Base-by-base conservation (phyloP, 768 basidiomycete species). In the Suillus subalutaceus region DNA sequence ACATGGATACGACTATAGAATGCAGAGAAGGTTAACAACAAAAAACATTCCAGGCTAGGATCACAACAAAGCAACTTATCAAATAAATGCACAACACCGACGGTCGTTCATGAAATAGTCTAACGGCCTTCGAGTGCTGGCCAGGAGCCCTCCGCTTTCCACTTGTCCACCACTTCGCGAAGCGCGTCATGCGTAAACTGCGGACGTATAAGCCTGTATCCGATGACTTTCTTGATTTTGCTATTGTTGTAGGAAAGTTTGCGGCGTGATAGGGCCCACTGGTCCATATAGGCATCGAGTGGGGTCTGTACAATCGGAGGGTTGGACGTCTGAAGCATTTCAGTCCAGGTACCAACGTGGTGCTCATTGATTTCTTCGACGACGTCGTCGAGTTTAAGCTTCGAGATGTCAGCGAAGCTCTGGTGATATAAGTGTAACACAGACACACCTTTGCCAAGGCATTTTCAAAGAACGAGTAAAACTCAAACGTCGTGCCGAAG, bases 351-450 rank as follows among this genome's bases (percentile, higher is more conserved):
- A 62, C 85, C 81, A 40, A 93, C 90, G 72, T 96, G 93, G 58
- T 88, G 85, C 72, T 94, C 92, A 72, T 94, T 95, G 72, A 93
- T 91, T 59, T 93, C 91, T 72, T 94, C 91, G 8, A 93, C 85
- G 48, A 85, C 76, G 68, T 93, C 91, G 63, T 92, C 89, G 35
- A 86, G 81, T 55, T 81, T 83, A 70, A 91, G 79, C 89, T 92
- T 71, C 12, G 57, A 48, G 62, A 63, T 20, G 30, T 53, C 20
- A 62, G 38, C 18, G 61, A 18, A 5, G 26, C 18, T 38, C 62
- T 30, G 10, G 18, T 43, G 1, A 43, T 43, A 16, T 26, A 20
- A n/a, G 26, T n/a, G 4, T 48, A 72, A 76, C 8, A 15, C 0
- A 41, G 35, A 35, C 18, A 43, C 66, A 88, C 92, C 83, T 90